Evolutionary conservation across 441 rosid species (phyloP).

Genomic region (Melastoma candidum): DNA sequence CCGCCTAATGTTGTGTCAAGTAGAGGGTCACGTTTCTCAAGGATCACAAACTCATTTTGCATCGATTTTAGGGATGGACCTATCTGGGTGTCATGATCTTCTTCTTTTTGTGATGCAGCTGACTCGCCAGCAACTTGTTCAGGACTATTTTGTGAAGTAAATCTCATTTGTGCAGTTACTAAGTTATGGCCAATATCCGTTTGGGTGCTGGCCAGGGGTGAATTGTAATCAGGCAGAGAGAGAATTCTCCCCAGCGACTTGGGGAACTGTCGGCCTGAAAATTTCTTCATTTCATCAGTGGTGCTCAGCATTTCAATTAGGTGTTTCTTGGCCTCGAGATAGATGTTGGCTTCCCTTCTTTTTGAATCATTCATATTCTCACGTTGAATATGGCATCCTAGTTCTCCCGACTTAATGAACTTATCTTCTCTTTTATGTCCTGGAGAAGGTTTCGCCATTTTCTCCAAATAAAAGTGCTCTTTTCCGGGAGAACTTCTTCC

Average conservation of each 20-base stretch:
- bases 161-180: constrained; percentile 39
- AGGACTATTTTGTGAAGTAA: constrained; percentile 27
- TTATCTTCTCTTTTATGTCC: constrained; percentile 31
- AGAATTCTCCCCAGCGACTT: constrained; percentile 76
- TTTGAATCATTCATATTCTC: constrained; percentile 22
- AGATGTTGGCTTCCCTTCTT: constrained; percentile 56
- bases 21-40: constrained; percentile 12
- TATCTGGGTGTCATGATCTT: constrained; percentile 23
- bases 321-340: constrained; percentile 85
- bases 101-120: constrained; percentile 23
- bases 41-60: constrained; percentile 24
- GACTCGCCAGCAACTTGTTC: constrained; percentile 23
- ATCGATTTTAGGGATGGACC: constrained; percentile 20
- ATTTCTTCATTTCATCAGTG: constrained; percentile 34
- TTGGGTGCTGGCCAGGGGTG: constrained; percentile 68
- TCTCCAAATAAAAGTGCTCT: constrained; percentile 88
- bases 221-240: constrained; percentile 62
- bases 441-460: constrained; percentile 45
- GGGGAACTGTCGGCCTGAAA: constrained; percentile 34
- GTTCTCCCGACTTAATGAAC: constrained; percentile 25
- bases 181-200: constrained; percentile 36
- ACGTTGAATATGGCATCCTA: constrained; percentile 26
- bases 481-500: constrained; percentile 51
- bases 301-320: constrained; percentile 67
- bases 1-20: too few species aligned